Percentiles rank a stretch among this genome's conserved stretches.
These are phyloP conservation scores for Nymphaea colorata DNA, from an alignment of 164 flowering plant genomes.

Conservation along the genomic window DNA sequence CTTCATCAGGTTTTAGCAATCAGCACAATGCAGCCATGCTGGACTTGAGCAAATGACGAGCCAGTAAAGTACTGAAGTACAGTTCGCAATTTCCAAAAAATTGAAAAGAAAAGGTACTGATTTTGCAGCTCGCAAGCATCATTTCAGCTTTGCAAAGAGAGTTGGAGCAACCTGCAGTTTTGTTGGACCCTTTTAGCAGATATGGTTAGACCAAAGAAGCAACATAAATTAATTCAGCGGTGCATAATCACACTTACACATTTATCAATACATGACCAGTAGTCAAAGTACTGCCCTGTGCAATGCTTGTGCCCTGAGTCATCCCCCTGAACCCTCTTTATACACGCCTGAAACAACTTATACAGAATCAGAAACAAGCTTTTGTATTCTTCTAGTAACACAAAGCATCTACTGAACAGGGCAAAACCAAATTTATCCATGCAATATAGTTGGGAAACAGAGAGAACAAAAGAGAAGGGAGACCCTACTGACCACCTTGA, in stretches of 20 bases:
- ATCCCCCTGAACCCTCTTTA: conserved; percentile 69
- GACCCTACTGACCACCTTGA: no score
- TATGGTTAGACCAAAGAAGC: neutral
- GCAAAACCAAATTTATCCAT: neutral
- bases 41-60: neutral
- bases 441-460: neutral
- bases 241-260: conserved; percentile 40
- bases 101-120: neutral
- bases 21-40: neutral
- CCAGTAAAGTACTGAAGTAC: neutral
- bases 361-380: no score
- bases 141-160: conserved; percentile 42
- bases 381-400: neutral
- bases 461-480: neutral
- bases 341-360: conserved; percentile 43
- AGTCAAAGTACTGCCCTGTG: conserved; percentile 89
- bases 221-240: neutral
- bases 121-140: conserved; percentile 2
- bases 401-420: neutral
- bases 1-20: neutral
- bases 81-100: neutral
- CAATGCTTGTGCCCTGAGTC: conserved; percentile 81
- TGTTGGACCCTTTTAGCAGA: neutral
- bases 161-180: conserved; percentile 48
- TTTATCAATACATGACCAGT: conserved; percentile 79